These are phyloP conservation scores for Niebla homalea DNA, from an alignment of 495 filamentous ascomycete genomes.

Conservation along the genomic window DNA sequence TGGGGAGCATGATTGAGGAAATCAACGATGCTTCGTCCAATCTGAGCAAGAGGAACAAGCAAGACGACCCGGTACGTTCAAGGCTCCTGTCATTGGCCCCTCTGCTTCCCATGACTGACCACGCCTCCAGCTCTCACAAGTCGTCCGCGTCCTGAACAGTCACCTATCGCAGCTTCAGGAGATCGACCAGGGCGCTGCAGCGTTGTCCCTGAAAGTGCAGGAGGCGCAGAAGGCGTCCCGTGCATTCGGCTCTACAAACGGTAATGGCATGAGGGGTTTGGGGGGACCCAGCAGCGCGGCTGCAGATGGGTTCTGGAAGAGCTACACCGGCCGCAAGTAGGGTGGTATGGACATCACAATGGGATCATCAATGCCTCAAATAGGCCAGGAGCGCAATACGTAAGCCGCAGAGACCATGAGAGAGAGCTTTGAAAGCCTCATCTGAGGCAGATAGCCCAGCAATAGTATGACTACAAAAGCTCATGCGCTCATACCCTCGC, in stretches of 20 bases:
- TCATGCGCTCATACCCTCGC: constrained; percentile 10
- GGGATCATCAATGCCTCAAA: too few species aligned
- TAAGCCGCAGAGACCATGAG: too few species aligned
- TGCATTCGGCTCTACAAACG: constrained; percentile 46
- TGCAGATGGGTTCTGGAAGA: constrained; percentile 71
- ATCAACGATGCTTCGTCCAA: constrained; percentile 78
- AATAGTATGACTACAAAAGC: too few species aligned
- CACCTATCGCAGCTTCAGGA: constrained; percentile 80
- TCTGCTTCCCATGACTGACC: not conserved
- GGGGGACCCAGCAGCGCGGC: constrained; percentile 46
- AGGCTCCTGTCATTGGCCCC: constrained; percentile 1
- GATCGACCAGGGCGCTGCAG: constrained; percentile 75
- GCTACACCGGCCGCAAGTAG: constrained; percentile 53
- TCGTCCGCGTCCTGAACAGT: constrained; percentile 84
- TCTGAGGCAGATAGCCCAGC: too few species aligned
- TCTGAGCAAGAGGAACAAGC: constrained; percentile 74
- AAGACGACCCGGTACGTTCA: constrained; percentile 77
- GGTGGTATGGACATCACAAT: too few species aligned
- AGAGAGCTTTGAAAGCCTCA: too few species aligned
- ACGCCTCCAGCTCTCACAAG: constrained; percentile 61
- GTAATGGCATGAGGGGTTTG: constrained; percentile 23
- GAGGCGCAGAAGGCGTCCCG: constrained; percentile 65
- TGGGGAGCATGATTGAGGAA: constrained; percentile 92
- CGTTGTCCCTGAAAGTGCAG: constrained; percentile 62
- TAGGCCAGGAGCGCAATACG: too few species aligned